phyloP scores from a whole-genome alignment of 768 basidiomycete species.

The Psilocybe subaeruginosa region DNA sequence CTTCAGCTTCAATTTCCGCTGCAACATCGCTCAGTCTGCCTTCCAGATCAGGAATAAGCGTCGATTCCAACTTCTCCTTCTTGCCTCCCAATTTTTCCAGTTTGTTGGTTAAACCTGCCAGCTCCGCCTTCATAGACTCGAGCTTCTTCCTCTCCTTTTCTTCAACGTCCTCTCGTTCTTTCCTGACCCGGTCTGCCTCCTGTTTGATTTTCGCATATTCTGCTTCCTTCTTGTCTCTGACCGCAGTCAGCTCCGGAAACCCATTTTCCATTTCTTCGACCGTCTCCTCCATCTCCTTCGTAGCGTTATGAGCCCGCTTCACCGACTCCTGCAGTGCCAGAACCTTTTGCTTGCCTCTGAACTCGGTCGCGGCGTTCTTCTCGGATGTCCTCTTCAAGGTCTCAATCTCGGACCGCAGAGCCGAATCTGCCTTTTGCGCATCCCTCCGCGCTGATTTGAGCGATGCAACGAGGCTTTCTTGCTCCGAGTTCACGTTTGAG shows the following conservation, averaged over 20 bases:
- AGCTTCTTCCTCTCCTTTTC: conserved; percentile 54
- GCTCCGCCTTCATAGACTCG: conserved; percentile 61
- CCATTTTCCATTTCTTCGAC: conserved; percentile 49
- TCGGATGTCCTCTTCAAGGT: conserved; percentile 82
- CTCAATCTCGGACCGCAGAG: conserved; percentile 84
- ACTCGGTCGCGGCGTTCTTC: conserved; percentile 73
- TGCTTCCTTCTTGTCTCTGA: conserved; percentile 43
- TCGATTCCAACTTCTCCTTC: conserved; percentile 66
- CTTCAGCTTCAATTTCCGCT: conserved; percentile 57
- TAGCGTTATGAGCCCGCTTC: conserved; percentile 71
- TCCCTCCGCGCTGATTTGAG: conserved; percentile 83
- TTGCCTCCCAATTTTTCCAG: conserved; percentile 70
- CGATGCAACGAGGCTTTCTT: conserved; percentile 63
- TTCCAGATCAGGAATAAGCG: conserved; percentile 67
- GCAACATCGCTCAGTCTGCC: conserved; percentile 62
- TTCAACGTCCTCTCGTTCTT: conserved; percentile 46
- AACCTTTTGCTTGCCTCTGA: conserved; percentile 83
- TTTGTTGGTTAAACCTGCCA: conserved; percentile 55
- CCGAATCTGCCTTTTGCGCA: conserved; percentile 81
- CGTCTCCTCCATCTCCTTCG: conserved; percentile 44
- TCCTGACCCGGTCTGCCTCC: conserved; percentile 48
- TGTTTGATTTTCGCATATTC: conserved; percentile 46
- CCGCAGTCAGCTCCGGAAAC: conserved; percentile 42
- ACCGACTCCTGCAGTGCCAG: conserved; percentile 88
- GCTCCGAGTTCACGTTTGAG: conserved; percentile 64